Evolutionary conservation across 1,284 basidiomycete species (phyloP).

Genomic region (Ceratobasidium sp.): DNA sequence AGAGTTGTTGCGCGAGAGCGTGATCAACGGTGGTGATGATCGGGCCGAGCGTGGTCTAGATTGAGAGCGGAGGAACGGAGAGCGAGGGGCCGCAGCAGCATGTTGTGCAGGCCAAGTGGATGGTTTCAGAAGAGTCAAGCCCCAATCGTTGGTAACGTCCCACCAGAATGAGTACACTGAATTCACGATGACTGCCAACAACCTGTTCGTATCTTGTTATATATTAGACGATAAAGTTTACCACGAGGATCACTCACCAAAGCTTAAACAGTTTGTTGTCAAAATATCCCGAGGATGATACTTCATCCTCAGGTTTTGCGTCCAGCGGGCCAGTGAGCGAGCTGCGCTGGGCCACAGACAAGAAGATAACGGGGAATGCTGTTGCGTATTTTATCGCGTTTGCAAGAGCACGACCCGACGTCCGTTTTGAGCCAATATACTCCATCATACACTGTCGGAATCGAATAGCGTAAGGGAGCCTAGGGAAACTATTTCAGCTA

Average conservation of each 20-base stretch:
- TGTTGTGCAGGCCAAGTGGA: constrained; percentile 57
- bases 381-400: constrained; percentile 98
- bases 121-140: constrained; percentile 79
- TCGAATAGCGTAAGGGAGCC: constrained; percentile 91
- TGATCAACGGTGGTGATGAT: constrained; percentile 60
- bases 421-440: constrained; percentile 77
- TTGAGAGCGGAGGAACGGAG: constrained; percentile 20
- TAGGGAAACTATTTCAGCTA: constrained; percentile 58
- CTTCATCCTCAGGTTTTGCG: constrained; percentile 38
- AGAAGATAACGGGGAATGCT: constrained; percentile 96
- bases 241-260: constrained; percentile 70
- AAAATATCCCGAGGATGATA: constrained; percentile 37
- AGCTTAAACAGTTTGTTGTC: constrained; percentile 83
- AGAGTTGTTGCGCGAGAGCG: constrained; percentile 55
- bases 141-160: constrained; percentile 99
- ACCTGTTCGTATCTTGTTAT: too few relatives aligned
- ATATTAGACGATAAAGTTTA: not conserved
- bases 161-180: constrained; percentile 98
- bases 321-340: constrained; percentile 51
- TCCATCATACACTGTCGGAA: constrained; percentile 95
- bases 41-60: constrained; percentile 63
- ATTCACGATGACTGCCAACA: constrained; percentile 88
- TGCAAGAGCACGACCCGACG: constrained; percentile 81
- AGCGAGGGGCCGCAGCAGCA: constrained; percentile 4
- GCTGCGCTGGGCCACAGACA: constrained; percentile 86